Evolutionary conservation across 2,329 filamentous ascomycete genomes (phyloP), one percentile per base, ranked within the genome.

Genomic region (Fusarium hostae): DNA sequence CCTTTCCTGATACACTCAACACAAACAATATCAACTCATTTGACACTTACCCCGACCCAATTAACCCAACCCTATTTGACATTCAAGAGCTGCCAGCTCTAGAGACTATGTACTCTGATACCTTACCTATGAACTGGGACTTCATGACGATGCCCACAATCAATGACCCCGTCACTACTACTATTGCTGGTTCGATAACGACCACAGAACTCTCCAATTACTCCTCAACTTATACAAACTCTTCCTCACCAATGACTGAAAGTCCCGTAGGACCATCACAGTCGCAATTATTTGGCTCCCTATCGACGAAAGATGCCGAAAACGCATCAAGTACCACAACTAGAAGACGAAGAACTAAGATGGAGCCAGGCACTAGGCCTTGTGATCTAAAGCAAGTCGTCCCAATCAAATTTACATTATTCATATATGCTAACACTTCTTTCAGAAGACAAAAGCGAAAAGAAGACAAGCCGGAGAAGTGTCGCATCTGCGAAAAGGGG

Each of bases 381-480:
- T 68, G 68, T 47, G 68, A 70, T 66, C 18, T 63, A 18, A 71
- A 47, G 68, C 63, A 39, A 37, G 32, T 7, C 13, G 3, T n/a
- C 32, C 8, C n/a, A 9, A 5, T 16, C 11, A 20, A 3, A 4
- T 24, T 12, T 9, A 4, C 4, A 6, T 4, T 5, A 0, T 5
- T 9, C 0, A 7, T 6, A 1, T 22, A 3, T 26, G 18, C 51
- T 70, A 11, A 70, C 24, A 26, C 11, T 9, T 5, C 9, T 6
- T 11, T 9, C 18, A 71, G 68, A 52, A 70, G 32, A 28, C 8
- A 26, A 12, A 34, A 43, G 9, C 51, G 67, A 10, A 70, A 63
- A 34, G n/a, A 34, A 28, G 39, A 70, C 8, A 71, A 58, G 35
- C 57, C 57, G 13, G 62, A 45, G 20, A 24, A 32, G 30, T 70